Percentiles rank a stretch among this genome's conserved stretches.
Conservation (phyloP, 306 rosid species). For the Vigna mungo region DNA sequence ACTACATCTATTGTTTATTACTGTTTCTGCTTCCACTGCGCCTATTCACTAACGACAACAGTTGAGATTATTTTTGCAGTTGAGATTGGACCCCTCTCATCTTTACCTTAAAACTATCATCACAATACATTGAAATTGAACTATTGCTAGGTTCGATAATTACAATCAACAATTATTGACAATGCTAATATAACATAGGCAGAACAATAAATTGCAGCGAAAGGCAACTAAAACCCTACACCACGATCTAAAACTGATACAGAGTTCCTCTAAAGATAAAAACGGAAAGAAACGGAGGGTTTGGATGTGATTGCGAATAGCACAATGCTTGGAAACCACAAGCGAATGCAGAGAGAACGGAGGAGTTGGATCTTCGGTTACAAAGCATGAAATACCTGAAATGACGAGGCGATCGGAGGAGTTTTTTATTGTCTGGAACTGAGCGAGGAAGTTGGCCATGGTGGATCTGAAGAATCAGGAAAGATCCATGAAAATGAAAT, state of each 20-base stretch:
- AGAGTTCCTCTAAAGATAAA: background rate
- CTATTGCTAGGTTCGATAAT: background rate
- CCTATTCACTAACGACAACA: constrained; percentile 2
- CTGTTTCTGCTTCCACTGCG: background rate
- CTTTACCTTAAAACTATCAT: constrained; percentile 1
- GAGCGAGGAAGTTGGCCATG: constrained; percentile 97
- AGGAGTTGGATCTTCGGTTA: constrained; percentile 46
- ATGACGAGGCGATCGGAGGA: constrained; percentile 88
- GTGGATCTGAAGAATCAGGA: constrained; percentile 55
- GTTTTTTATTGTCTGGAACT: constrained; percentile 90
- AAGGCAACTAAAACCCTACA: constrained; percentile 32
- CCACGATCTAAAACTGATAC: background rate
- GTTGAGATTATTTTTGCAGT: constrained; percentile 18
- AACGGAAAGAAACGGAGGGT: constrained; percentile 14
- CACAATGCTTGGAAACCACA: constrained; percentile 1
- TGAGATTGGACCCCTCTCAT: background rate
- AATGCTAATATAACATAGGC: background rate
- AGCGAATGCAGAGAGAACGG: constrained; percentile 9
- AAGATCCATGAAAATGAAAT: constrained; percentile 48
- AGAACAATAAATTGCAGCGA: constrained; percentile 14
- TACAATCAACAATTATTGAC: background rate
- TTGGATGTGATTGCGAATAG: constrained; percentile 25
- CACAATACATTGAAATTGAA: constrained; percentile 24
- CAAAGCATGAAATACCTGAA: constrained; percentile 60
- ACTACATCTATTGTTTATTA: constrained; percentile 31